Evolutionary conservation across 2,329 filamentous ascomycete genomes (phyloP).

Genomic region (Paraconiothyrium brasiliense): DNA sequence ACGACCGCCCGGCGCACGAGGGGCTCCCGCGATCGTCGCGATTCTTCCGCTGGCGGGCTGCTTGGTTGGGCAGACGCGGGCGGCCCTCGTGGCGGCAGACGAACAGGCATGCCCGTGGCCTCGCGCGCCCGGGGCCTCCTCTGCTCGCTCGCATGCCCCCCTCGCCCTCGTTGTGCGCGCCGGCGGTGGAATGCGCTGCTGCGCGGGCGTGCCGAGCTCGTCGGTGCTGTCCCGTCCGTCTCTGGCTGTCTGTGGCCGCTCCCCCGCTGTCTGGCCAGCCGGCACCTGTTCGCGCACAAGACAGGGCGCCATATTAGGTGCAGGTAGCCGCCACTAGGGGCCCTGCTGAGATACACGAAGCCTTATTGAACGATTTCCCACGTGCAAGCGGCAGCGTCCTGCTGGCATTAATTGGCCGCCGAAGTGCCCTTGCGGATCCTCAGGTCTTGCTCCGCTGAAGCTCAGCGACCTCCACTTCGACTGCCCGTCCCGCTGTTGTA

Average conservation of each 20-base stretch:
- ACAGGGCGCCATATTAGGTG: conserved; percentile 40
- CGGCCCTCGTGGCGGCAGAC: conserved; percentile 37
- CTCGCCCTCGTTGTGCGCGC: not conserved
- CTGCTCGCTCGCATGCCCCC: not conserved
- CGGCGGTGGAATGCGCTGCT: not conserved
- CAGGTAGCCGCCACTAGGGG: conserved; percentile 49
- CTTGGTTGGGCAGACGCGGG: not conserved
- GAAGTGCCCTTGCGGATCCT: conserved; percentile 33
- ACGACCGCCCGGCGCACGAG: conserved; percentile 3
- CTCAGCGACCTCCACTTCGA: conserved; percentile 31
- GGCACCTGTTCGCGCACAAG: conserved; percentile 25
- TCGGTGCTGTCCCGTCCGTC: not conserved
- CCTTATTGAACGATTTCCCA: conserved; percentile 52
- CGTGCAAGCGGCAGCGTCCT: conserved; percentile 43
- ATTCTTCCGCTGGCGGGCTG: conserved; percentile 6
- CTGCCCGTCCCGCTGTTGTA: conserved; percentile 35
- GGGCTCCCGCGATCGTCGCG: conserved; percentile 9
- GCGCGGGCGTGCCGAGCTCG: too few species aligned
- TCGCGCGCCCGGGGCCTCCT: conserved; percentile 12
- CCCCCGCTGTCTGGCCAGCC: conserved; percentile 11
- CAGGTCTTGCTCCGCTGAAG: conserved; percentile 26
- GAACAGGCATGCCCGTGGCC: conserved; percentile 30
- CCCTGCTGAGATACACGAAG: conserved; percentile 49
- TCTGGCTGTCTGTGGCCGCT: conserved; percentile 14
- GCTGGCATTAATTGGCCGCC: conserved; percentile 42